Evolutionary conservation across 2,329 filamentous ascomycete genomes (phyloP), one percentile per base, ranked within the genome.

Genomic region (Paracorniculantispora psalliotae): DNA sequence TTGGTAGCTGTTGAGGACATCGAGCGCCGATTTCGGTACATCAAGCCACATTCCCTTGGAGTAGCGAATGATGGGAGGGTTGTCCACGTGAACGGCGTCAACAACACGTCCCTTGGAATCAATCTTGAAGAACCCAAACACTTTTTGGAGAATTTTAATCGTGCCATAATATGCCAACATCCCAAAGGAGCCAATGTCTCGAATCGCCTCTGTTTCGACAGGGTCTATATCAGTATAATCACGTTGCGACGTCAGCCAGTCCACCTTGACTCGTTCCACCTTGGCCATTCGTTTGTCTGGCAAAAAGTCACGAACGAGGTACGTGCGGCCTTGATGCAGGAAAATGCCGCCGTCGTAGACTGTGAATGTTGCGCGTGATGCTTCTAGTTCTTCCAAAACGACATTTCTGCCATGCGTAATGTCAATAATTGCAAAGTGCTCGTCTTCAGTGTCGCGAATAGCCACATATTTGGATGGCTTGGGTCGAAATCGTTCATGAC

Each of bases 91-190:
- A 0, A 97, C 88, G 2, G 93, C 93, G 70, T 99, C 94, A 15
- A 97, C 82, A 59, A 97, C 90, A 2, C 91, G 86, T 1, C 89
- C 84, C 65, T 86, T 88, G 69, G 88, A 89, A 73, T 97, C 92
- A n/a, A 97, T 78, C 71, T 97, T 97, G 81, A 97, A 97, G 77
- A 94, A 99, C 2, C 94, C 94, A 71, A 96, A 97, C 2, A 99
- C 92, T 30, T 90, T 88, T 64, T 93, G 89, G 63, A 88, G 85
- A 67, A 97, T 92, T 66, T 89, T 88, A 69, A 99, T 93, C 0
- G 84, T 78, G 37, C 94, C 94, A 69, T 91, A 92, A 74, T 91
- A 97, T 1, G 92, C 93, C 61, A 85, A 82, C 0, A 82, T 89
- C 3, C 79, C 73, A 0, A 85, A 88, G 1, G 76, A 77, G 0